Conservation (phyloP, 257 asterid genomes). For the Fraxinus excelsior region DNA sequence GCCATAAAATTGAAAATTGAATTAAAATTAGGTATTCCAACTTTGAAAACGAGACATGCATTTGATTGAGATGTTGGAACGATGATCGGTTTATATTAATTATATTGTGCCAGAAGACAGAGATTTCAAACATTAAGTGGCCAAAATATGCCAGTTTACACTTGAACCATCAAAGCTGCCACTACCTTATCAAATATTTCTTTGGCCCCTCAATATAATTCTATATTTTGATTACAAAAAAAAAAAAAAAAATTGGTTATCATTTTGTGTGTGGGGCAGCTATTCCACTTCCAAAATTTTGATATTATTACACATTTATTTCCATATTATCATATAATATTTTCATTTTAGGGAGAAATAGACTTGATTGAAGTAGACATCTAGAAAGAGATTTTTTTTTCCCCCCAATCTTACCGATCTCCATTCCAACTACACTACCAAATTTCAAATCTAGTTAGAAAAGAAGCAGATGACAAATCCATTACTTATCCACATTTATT, state of each 20-base stretch:
- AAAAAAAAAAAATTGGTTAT: background rate
- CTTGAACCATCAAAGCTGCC: background rate
- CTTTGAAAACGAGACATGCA: background rate
- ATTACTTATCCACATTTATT: background rate
- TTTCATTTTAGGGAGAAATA: background rate
- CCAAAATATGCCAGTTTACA: background rate
- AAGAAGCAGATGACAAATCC: background rate
- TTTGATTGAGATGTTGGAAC: too few species aligned
- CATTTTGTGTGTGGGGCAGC: background rate
- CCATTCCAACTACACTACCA: constrained; percentile 5
- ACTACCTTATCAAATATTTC: too few species aligned
- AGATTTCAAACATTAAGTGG: background rate
- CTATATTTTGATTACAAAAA: background rate
- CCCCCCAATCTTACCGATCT: background rate
- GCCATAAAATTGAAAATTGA: background rate
- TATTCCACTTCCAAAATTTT: background rate
- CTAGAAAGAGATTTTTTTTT: background rate
- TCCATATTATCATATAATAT: too few species aligned
- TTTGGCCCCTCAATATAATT: background rate
- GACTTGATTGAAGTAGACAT: background rate
- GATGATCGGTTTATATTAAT: too few species aligned
- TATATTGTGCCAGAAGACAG: background rate
- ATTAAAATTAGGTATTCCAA: background rate
- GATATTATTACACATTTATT: background rate
- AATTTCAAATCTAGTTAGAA: background rate